Conservation (phyloP, 1,139 yeast genomes). For the Wickerhamomyces sp. region DNA sequence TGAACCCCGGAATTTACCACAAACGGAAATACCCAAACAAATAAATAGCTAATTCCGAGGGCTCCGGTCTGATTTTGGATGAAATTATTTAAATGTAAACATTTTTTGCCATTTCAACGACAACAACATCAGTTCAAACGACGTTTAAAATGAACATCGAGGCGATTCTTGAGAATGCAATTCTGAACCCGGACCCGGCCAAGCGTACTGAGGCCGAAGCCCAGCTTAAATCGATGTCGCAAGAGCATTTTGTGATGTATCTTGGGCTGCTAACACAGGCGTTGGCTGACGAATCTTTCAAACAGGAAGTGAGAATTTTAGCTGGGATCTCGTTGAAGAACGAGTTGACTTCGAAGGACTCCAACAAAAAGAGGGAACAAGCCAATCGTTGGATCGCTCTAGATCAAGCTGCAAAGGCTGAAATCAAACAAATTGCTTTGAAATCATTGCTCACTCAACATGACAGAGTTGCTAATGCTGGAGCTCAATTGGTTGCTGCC, state of each 20-base stretch:
- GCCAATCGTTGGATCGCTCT: slow-evolving; percentile 45
- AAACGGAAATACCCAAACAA: slow-evolving; percentile 8
- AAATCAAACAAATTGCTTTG: slow-evolving; percentile 67
- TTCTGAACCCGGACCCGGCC: slow-evolving; percentile 57
- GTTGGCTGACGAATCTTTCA: slow-evolving; percentile 60
- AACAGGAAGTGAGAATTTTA: slow-evolving; percentile 83
- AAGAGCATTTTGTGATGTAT: slow-evolving; percentile 72
- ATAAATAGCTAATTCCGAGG: slow-evolving; percentile 6
- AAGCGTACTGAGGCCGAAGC: slow-evolving; percentile 79
- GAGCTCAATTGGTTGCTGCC: slow-evolving; percentile 94
- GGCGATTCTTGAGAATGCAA: slow-evolving; percentile 72
- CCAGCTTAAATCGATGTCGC: slow-evolving; percentile 68
- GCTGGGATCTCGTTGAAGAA: slow-evolving; percentile 89
- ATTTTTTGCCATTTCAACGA: too few relatives aligned
- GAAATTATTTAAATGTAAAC: too few relatives aligned
- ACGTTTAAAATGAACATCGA: slow-evolving; percentile 49
- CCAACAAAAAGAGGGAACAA: slow-evolving; percentile 44
- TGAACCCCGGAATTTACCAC: slow-evolving; percentile 4
- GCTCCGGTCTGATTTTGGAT: not conserved
- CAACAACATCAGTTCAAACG: too few relatives aligned
- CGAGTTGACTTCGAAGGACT: slow-evolving; percentile 76
- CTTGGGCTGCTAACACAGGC: slow-evolving; percentile 68
- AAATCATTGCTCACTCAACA: slow-evolving; percentile 61
- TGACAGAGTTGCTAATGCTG: slow-evolving; percentile 79
- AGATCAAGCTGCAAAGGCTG: slow-evolving; percentile 48